A percentile compares a stretch with the other conserved stretches of the same genome.
phyloP scores from a whole-genome alignment of 2,329 filamentous ascomycete species.

The Gremmenia infestans region DNA sequence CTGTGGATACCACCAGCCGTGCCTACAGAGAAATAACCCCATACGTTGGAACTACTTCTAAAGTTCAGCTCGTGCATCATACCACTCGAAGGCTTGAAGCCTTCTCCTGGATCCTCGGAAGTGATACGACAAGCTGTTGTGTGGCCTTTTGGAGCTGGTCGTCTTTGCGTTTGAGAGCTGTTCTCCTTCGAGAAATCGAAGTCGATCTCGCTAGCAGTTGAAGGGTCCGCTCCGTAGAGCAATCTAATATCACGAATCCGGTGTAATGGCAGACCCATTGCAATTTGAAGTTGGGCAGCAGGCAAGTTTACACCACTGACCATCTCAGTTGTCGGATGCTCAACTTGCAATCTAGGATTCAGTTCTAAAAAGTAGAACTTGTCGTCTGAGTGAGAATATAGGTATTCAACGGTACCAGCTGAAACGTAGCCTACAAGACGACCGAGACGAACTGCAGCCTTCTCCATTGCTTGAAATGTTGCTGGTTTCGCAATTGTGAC shows the following conservation, averaged over 20 bases:
- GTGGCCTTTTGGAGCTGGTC: slow-evolving; percentile 91
- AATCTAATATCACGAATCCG: slow-evolving; percentile 93
- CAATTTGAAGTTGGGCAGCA: slow-evolving; percentile 95
- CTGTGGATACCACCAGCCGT: slow-evolving; percentile 96
- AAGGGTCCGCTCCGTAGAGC: slow-evolving; percentile 91
- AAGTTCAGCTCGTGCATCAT: slow-evolving; percentile 99
- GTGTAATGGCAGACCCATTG: slow-evolving; percentile 96
- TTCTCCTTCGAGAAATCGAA: slow-evolving; percentile 90
- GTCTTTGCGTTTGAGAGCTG: slow-evolving; percentile 78
- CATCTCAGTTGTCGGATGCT: slow-evolving; percentile 99
- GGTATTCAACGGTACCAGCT: slow-evolving; percentile 96
- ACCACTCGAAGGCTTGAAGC: slow-evolving; percentile 98
- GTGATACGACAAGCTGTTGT: slow-evolving; percentile 98
- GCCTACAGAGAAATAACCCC: slow-evolving; percentile 99
- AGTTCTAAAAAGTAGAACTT: slow-evolving; percentile 99
- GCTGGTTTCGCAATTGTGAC: slow-evolving; percentile 88
- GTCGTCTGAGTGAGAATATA: slow-evolving; percentile 96
- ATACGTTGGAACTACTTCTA: slow-evolving; percentile 96
- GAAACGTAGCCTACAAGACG: slow-evolving; percentile 96
- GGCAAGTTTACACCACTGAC: slow-evolving; percentile 96
- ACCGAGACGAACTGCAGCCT: slow-evolving; percentile 89
- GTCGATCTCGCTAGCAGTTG: slow-evolving; percentile 81
- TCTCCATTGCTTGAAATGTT: slow-evolving; percentile 95
- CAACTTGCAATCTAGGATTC: slow-evolving; percentile 98
- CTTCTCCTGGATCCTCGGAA: slow-evolving; percentile 96